Evolutionary conservation across 176 grass and related monocot genomes (phyloP), one percentile per base, ranked within the genome.

Genomic region (Raddia distichophylla): DNA sequence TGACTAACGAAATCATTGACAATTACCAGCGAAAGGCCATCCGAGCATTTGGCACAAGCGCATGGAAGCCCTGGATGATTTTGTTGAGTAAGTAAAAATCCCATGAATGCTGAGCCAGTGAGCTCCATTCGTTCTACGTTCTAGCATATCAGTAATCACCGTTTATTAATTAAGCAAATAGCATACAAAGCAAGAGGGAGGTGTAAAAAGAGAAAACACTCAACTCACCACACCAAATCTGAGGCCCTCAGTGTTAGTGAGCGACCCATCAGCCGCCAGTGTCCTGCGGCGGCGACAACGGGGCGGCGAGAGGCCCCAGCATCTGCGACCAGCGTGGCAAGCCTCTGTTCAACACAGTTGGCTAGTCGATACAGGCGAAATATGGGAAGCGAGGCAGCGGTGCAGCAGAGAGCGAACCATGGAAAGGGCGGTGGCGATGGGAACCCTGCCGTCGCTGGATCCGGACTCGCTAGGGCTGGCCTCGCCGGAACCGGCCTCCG

Each of bases 141-240:
- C 1, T 17, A 71, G 43, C 48, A 2, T 55, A 64, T 10, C 4
- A 42, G 6, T 32, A 53, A 46, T 4, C n/a, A 8, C n/a, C 11
- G 27, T 49, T 56, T 50, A 9, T 64, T 35, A 5, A 69, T 33
- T 27, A 12, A 27, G 57, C n/a, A 20, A 16, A 34, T n/a, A 7
- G 61, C 22, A 71, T 71, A 0, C 13, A 62, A 7, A 57, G 4
- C 37, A 17, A 18, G 18, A 32, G 12, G 60, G 1, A n/a, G n/a
- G n/a, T 4, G 34, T 1, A n/a, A 5, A 5, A 12, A 4, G 18
- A 43, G 45, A n/a, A 9, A 81, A 2, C 2, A 48, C 18, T 5
- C 7, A 77, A n/a, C 92, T 93, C 70, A 93, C 97, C 71, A 99
- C 73, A 5, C 82, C 91, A 72, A 99, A 99, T 86, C 83, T 90